These are phyloP conservation scores for Blastocrithidia nonstop DNA, from an alignment of 208 protist genomes.

Conservation along the genomic window DNA sequence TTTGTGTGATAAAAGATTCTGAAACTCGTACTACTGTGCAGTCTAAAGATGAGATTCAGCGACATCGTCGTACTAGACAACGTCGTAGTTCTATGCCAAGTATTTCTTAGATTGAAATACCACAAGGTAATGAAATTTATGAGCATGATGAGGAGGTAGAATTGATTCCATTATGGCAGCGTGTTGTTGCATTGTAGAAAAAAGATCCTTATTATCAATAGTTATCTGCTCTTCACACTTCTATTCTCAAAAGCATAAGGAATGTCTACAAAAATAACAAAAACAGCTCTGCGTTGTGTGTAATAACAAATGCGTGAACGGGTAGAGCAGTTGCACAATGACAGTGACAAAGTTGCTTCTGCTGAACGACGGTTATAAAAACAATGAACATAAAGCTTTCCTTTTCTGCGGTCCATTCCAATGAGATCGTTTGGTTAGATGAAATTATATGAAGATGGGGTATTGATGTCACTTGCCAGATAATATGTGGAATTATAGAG, in stretches of 20 bases:
- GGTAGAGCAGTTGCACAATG: slow-evolving; percentile 10
- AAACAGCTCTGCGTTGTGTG: slow-evolving; percentile 16
- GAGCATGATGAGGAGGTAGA: slow-evolving; percentile 7
- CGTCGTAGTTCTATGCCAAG: slow-evolving; percentile 9
- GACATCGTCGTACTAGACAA: slow-evolving; percentile 5
- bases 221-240: slow-evolving; percentile 16
- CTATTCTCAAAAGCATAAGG: slow-evolving; percentile 16
- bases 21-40: no score
- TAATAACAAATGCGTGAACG: slow-evolving; percentile 26
- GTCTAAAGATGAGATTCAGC: no score
- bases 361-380: slow-evolving; percentile 10
- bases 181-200: slow-evolving; percentile 5
- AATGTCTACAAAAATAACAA: slow-evolving; percentile 10
- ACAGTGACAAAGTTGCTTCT: slow-evolving; percentile 4
- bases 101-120: slow-evolving; percentile 6
- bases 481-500: slow-evolving; percentile 6
- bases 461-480: slow-evolving; percentile 5
- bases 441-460: slow-evolving; percentile 6
- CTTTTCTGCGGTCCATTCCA: slow-evolving; percentile 8
- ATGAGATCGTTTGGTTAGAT: slow-evolving; percentile 6
- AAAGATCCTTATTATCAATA: slow-evolving; percentile 33
- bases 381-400: slow-evolving; percentile 4
- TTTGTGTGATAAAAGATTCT: no score
- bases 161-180: slow-evolving; percentile 7
- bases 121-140: slow-evolving; percentile 8